Evolutionary conservation across 176 grass and related monocot genomes (phyloP), one percentile per base, ranked within the genome.

Genomic region (Ensete ventricosum): DNA sequence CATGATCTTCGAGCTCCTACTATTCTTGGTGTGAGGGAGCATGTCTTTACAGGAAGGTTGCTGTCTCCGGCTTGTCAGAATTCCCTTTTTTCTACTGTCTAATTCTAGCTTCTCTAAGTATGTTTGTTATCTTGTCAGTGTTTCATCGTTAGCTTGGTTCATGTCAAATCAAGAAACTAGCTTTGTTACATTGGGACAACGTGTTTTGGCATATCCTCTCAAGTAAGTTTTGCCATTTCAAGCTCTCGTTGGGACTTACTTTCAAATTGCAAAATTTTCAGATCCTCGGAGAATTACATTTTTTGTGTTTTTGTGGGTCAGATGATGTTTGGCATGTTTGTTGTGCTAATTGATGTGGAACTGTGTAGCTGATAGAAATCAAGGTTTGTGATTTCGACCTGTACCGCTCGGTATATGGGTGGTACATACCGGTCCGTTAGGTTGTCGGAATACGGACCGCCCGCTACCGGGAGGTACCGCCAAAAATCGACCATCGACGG

Each of bases 131-230:
- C 80, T 10, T 67, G 79, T 65, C 60, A 98, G 94, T 85, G 94
- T 98, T 14, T 98, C 94, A 78, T 98, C 94, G 9, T 70, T 98
- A 78, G 94, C 94, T 3, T 87, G 84, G 76, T 98, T 98, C 76
- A 98, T 98, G 94, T 98, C 94, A 8, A 98, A 98, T 71, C 94
- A 98, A 55, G 94, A 98, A 72, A 98, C 94, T 4, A 91, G 90
- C 85, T 98, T 98, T 83, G 94, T 98, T 81, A 98, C 94, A 73
- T 87, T 98, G 73, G 94, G 94, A 55, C 94, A 98, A 86, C 94
- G 94, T 29, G 88, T 98, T 81, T 91, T 98, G 53, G 90, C 94
- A 73, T 85, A 80, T 21, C 78, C 65, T 65, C 90, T 98, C 75
- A 98, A 98, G 94, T 98, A 80, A 98, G 90, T 91, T 43, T 43